Evolutionary conservation across 495 filamentous ascomycete genomes (phyloP), one percentile per base, ranked within the genome.

Genomic region (Hypomontagnella monticulosa): DNA sequence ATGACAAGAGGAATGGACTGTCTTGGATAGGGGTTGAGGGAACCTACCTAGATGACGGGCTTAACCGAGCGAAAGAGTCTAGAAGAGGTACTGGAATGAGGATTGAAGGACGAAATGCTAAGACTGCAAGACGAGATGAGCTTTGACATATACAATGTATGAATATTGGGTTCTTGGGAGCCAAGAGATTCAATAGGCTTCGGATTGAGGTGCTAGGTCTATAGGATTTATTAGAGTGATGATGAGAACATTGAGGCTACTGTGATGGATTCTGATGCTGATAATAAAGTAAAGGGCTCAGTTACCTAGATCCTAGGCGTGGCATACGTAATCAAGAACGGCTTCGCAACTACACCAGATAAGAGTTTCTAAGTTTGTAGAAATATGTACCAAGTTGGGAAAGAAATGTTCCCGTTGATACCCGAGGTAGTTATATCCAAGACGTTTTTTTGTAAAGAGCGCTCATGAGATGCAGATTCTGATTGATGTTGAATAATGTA

Each of bases 51-150:
- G n/a, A 16, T 70, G 56, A 36, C 49, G 16, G 43, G 54, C 40
- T 43, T 14, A 51, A 66, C 32, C 44, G 51, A 55, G 54, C 61
- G 49, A 48, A 48, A n/a, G 61, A 57, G 61, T 60, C 63, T 57
- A 63, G 59, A 72, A 61, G 46, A 55, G 34, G 53, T 38, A 54
- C 61, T 68, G 71, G 71, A 74, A 74, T 74, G 71, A 38, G 53
- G 33, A 30, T 4, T 14, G 38, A 41, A n/a, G 34, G 51, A 46
- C 50, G 47, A 54, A 20, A 70, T 48, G 48, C 52, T 19, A 27
- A 23, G 47, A 18, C 4, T 12, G 40, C 33, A 55, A 18, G 4
- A 37, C n/a, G 34, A 52, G 34, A 32, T 43, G 12, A 44, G 11
- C 20, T 32, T 3, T 27, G 36, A 15, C 20, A 18, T 42, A 59